These are phyloP conservation scores for Aaosphaeria pasadenensis DNA, from an alignment of 2,329 filamentous ascomycete genomes.

Conservation along the genomic window DNA sequence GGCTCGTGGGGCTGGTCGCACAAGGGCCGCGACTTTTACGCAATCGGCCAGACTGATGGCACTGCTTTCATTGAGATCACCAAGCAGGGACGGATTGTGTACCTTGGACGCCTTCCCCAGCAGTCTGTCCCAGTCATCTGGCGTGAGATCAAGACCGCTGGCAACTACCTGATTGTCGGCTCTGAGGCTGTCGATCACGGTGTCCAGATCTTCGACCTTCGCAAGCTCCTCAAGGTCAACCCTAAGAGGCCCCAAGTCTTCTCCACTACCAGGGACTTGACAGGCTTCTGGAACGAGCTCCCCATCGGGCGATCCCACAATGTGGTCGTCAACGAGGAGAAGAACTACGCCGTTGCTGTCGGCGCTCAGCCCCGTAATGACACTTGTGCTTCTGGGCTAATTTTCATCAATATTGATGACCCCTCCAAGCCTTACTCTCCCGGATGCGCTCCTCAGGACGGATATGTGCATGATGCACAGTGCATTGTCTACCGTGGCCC, in stretches of 20 bases:
- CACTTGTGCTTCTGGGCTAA: conserved; percentile 51
- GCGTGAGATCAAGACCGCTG: conserved; percentile 50
- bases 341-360: conserved; percentile 32
- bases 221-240: conserved; percentile 34
- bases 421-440: conserved; percentile 44
- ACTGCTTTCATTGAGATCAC: conserved; percentile 53
- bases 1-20: conserved; percentile 55
- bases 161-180: conserved; percentile 42
- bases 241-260: conserved; percentile 31
- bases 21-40: conserved; percentile 53
- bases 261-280: conserved; percentile 23
- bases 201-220: conserved; percentile 61
- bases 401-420: conserved; percentile 58
- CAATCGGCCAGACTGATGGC: conserved; percentile 56
- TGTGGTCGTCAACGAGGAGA: conserved; percentile 34
- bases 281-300: conserved; percentile 21
- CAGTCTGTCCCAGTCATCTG: conserved; percentile 46
- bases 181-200: conserved; percentile 45
- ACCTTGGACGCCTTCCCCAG: conserved; percentile 53
- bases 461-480: conserved; percentile 61
- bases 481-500: conserved; percentile 57
- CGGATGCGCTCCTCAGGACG: conserved; percentile 55
- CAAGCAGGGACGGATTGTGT: conserved; percentile 47
- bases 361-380: conserved; percentile 28
- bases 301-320: conserved; percentile 33